Conservation (phyloP, 306 rosid genomes). For the Gastrolobium bilobum region DNA sequence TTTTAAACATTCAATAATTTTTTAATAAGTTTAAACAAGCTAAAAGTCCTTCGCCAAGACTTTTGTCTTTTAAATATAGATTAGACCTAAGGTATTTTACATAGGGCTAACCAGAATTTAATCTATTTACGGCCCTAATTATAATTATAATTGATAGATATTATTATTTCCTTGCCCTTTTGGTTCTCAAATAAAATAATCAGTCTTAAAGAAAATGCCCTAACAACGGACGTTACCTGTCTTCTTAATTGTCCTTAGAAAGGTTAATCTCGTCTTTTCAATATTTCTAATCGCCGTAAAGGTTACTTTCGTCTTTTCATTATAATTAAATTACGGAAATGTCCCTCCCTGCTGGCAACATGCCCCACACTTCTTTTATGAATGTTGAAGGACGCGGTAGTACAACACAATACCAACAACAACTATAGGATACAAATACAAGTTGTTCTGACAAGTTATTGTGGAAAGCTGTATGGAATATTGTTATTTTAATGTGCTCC, state of each 20-base stretch:
- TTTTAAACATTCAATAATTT: too few species aligned
- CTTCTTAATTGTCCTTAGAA: slow-evolving; percentile 40
- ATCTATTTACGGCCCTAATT: too few species aligned
- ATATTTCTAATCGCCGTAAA: neutral
- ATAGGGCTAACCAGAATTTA: too few species aligned
- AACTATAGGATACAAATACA: slow-evolving; percentile 34
- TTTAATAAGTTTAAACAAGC: too few species aligned
- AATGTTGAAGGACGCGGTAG: slow-evolving; percentile 41
- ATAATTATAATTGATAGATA: too few species aligned
- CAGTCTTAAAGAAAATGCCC: neutral
- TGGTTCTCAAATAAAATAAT: neutral
- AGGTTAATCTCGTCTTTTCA: slow-evolving; percentile 25
- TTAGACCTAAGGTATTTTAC: too few species aligned
- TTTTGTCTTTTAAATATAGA: too few species aligned
- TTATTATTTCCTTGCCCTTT: neutral
- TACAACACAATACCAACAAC: slow-evolving; percentile 35
- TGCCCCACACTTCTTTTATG: slow-evolving; percentile 11
- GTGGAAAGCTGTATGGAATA: slow-evolving; percentile 37
- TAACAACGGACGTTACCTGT: slow-evolving; percentile 59
- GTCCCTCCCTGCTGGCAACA: slow-evolving; percentile 4
- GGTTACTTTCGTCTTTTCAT: neutral
- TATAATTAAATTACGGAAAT: slow-evolving; percentile 28
- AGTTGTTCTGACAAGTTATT: slow-evolving; percentile 5
- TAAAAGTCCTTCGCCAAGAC: too few species aligned
- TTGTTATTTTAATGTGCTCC: slow-evolving; percentile 22